Percentiles rank a stretch among this genome's conserved stretches.
Evolutionary conservation across 352 stramenopile species (phyloP).

Genomic region (Phytophthora constricta): DNA sequence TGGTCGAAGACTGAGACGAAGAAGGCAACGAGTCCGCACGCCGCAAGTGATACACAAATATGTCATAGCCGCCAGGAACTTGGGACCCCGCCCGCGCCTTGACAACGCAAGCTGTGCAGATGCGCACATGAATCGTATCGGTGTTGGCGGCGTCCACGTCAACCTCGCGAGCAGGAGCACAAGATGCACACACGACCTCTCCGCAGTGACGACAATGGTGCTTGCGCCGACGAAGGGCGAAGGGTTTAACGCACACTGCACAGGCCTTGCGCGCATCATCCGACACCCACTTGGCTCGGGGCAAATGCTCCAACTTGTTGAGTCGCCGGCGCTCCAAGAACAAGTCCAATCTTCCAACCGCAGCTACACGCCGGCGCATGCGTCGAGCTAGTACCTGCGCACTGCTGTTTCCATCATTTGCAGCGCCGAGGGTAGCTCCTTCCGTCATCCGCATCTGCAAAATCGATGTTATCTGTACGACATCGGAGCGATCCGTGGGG

Average conservation of each 20-base stretch:
- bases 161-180: slow-evolving; percentile 61
- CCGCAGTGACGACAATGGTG: slow-evolving; percentile 80
- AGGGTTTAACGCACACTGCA: slow-evolving; percentile 71
- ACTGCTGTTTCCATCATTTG: slow-evolving; percentile 30
- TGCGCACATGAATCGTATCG: slow-evolving; percentile 37
- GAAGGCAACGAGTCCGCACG: slow-evolving; percentile 26
- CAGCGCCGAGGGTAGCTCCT: slow-evolving; percentile 8
- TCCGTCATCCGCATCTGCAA: slow-evolving; percentile 59
- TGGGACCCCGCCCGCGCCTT: slow-evolving; percentile 44
- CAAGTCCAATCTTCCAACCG: slow-evolving; percentile 53
- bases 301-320: slow-evolving; percentile 60
- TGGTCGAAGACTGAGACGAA: slow-evolving; percentile 24
- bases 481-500: slow-evolving; percentile 58
- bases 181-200: slow-evolving; percentile 77
- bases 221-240: slow-evolving; percentile 62
- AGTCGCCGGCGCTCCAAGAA: slow-evolving; percentile 67
- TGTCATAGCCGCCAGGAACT: slow-evolving; percentile 29
- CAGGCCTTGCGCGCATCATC: slow-evolving; percentile 65
- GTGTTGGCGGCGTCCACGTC: slow-evolving; percentile 37
- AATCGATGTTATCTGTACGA: slow-evolving; percentile 74
- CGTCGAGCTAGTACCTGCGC: slow-evolving; percentile 34
- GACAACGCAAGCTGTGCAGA: slow-evolving; percentile 74
- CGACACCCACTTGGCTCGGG: slow-evolving; percentile 59
- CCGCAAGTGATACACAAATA: slow-evolving; percentile 55
- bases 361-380: slow-evolving; percentile 55